Percentiles rank a stretch among this genome's conserved stretches.
Conservation (phyloP, 805 yeast species). For the Saccharomycopsis synnaedendra region DNA sequence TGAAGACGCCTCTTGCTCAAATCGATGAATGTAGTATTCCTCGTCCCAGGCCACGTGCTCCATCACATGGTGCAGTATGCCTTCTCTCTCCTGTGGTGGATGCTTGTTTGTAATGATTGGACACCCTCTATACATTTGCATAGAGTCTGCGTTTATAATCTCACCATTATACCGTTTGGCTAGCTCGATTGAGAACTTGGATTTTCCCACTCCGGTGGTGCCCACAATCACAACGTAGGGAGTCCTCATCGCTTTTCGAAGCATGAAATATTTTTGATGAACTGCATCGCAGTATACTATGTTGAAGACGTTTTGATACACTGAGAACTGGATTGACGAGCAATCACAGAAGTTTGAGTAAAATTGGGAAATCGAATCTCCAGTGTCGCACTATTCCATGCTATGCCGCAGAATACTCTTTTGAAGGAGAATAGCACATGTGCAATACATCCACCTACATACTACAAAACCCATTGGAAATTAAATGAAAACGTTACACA, state of each 20-base stretch:
- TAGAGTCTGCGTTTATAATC: conserved; percentile 89
- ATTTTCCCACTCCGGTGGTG: conserved; percentile 95
- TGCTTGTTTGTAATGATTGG: conserved; percentile 87
- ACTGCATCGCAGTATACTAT: not conserved
- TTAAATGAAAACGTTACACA: too few species aligned
- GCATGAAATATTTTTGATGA: not conserved
- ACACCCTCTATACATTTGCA: conserved; percentile 78
- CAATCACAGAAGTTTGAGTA: not conserved
- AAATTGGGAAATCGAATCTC: not conserved
- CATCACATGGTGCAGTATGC: conserved; percentile 77
- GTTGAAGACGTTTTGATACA: not conserved
- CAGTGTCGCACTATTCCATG: too few species aligned
- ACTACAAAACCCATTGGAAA: too few species aligned
- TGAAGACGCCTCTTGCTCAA: conserved; percentile 55
- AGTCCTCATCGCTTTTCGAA: not conserved
- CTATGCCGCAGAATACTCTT: too few species aligned
- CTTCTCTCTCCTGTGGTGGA: conserved; percentile 65
- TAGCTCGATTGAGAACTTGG: conserved; percentile 69
- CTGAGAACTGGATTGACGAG: not conserved
- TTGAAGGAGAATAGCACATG: too few species aligned
- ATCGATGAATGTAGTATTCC: conserved; percentile 72
- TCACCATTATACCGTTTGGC: conserved; percentile 77
- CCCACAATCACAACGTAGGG: conserved; percentile 56
- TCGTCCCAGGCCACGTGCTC: conserved; percentile 74
- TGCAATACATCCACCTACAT: too few species aligned